Base-by-base conservation (phyloP, 1,284 basidiomycete species). In the Ceratobasidium sp. region DNA sequence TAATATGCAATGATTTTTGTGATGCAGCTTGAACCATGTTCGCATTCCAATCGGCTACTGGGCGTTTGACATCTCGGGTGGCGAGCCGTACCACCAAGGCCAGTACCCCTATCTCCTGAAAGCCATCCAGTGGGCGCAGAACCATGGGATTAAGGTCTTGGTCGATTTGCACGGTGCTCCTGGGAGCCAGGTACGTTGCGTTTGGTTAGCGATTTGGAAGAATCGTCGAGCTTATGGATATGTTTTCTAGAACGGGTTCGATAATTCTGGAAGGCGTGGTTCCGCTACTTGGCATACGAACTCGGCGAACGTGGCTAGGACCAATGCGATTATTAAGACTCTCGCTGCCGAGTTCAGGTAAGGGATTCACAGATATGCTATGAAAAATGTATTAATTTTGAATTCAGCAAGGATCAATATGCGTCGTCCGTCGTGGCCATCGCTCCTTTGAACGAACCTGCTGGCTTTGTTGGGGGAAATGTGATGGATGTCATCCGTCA, bases 11-110 rank as follows among this genome's bases (percentile, higher is more conserved):
- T 41, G 11, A 4, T 11, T 41, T 41, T 41, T 41, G 11, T 47
- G 9, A 19, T 51, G 2, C 72, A 75, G 47, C 2, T 53, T 78
- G 31, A 77, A 77, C 44, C 72, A 75, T 59, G 74, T 76, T 41
- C 65, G 74, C 47, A 84, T 98, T 50, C 96, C 96, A 1, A 93
- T 98, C 77, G 94, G 94, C 27, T 95, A 92, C 82, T 98, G 96
- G 96, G 96, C 96, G 0, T 95, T 94, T 78, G 93, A 96, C 69
- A 89, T 93, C 27, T 87, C 88, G n/a, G 84, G 84, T 3, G 94
- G 91, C 9, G 95, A 97, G 80, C 95, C 95, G 0, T 98, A 90
- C 84, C 89, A 95, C 77, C 89, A 91, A 84, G 93, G 95, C 24
- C 93, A 80, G 85, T 76, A 87, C 89, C 79, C 79, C 45, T 84